These are phyloP conservation scores for Populus davidiana DNA, from an alignment of 345 rosid species.

Conservation along the genomic window DNA sequence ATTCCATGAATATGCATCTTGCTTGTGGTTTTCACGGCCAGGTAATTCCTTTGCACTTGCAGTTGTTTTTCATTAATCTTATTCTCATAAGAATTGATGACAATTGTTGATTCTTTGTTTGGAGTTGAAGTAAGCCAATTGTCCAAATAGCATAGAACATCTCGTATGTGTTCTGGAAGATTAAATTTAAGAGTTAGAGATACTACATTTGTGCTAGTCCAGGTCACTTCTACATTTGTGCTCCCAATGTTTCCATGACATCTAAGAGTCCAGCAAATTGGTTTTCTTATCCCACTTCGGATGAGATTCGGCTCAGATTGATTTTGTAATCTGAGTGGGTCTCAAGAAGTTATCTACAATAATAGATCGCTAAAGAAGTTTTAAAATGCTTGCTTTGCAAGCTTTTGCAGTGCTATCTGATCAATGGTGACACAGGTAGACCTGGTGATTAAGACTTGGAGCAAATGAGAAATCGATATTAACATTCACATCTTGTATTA, in stretches of 20 bases:
- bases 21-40: not conserved
- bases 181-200: no score
- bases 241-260: no score
- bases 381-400: not conserved
- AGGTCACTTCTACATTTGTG: no score
- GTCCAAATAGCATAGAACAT: not conserved
- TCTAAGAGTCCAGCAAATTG: no score
- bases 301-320: no score
- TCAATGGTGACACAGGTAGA: not conserved
- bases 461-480: not conserved
- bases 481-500: not conserved
- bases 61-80: not conserved
- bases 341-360: not conserved
- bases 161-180: not conserved
- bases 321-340: no score
- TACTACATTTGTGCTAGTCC: no score
- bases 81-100: not conserved
- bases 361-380: not conserved
- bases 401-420: not conserved
- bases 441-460: not conserved
- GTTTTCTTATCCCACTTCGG: no score
- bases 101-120: not conserved
- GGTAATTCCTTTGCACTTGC: not conserved
- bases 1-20: slow-evolving; percentile 7
- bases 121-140: not conserved